phyloP scores from a whole-genome alignment of 2,329 filamentous ascomycete species.

The Phyllosticta citrichinensis region DNA sequence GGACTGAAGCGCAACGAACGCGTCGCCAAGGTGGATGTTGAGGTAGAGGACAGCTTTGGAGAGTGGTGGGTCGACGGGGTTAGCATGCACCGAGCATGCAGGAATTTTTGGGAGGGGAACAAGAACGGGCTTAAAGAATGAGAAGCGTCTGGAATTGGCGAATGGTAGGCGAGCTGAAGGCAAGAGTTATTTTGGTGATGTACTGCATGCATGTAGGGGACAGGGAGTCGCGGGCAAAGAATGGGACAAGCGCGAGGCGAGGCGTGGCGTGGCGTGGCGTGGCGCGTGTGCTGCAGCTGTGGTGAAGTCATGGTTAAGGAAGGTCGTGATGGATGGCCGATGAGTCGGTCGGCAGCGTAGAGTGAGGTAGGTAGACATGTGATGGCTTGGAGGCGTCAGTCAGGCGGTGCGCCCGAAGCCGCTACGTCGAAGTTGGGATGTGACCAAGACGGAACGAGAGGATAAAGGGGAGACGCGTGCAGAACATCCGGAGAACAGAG shows the following conservation, averaged over 20 bases:
- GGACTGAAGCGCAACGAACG: conserved; percentile 83
- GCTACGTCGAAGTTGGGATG: too few species aligned
- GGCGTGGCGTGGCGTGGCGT: not conserved
- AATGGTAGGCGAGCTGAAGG: not conserved
- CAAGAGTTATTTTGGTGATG: too few species aligned
- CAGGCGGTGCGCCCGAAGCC: not conserved
- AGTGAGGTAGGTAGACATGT: not conserved
- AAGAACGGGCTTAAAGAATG: conserved; percentile 35
- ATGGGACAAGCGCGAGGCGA: not conserved
- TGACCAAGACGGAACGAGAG: too few species aligned
- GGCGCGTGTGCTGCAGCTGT: not conserved
- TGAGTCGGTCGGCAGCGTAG: not conserved
- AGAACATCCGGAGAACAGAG: too few species aligned
- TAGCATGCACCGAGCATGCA: conserved; percentile 64
- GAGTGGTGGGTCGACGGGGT: conserved; percentile 85
- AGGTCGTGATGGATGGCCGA: not conserved
- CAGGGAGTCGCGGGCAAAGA: not conserved
- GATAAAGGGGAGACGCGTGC: too few species aligned
- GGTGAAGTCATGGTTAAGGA: not conserved
- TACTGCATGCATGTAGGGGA: too few species aligned
- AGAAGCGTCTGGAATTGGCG: not conserved
- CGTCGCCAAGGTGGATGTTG: conserved; percentile 61
- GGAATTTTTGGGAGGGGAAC: conserved; percentile 76
- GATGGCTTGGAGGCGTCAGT: not conserved
- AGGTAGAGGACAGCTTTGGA: conserved; percentile 82